These are phyloP conservation scores for Sporobolomyces roseus DNA, from an alignment of 768 basidiomycete species.

Conservation along the genomic window DNA sequence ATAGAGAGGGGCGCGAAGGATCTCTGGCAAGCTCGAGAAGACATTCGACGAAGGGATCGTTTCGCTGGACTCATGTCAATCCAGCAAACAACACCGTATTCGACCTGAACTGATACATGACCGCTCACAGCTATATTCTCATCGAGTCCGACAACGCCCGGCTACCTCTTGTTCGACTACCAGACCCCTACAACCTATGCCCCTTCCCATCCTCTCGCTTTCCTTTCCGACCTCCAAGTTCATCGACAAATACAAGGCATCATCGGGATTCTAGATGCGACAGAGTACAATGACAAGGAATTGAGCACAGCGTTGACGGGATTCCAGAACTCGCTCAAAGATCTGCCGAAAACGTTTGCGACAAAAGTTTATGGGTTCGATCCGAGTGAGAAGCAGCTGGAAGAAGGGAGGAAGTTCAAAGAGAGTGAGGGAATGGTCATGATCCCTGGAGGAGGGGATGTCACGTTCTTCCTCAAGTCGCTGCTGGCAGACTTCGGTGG, in stretches of 20 bases:
- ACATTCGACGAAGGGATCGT: too few relatives aligned
- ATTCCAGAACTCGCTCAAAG: conserved; percentile 56
- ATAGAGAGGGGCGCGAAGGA: too few relatives aligned
- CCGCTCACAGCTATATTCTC: conserved; percentile 70
- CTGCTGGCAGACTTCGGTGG: conserved; percentile 84
- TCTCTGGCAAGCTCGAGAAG: too few relatives aligned
- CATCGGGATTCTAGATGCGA: conserved; percentile 72
- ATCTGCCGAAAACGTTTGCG: conserved; percentile 70
- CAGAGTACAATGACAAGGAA: conserved; percentile 52
- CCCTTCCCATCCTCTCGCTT: conserved; percentile 68
- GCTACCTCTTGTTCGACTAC: conserved; percentile 75
- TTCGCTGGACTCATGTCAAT: background rate
- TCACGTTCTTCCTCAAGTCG: conserved; percentile 80
- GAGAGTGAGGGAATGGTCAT: conserved; percentile 63
- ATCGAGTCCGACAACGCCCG: conserved; percentile 69
- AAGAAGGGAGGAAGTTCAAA: conserved; percentile 48
- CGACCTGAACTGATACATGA: background rate
- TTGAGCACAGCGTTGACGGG: conserved; percentile 62
- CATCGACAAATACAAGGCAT: conserved; percentile 82
- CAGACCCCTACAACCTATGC: conserved; percentile 67
- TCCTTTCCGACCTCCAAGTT: conserved; percentile 53
- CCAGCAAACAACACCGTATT: background rate
- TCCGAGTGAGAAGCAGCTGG: conserved; percentile 56
- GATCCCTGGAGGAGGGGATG: conserved; percentile 78
- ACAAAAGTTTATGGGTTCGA: conserved; percentile 83